Evolutionary conservation across 352 stramenopile species (phyloP), one percentile per base, ranked within the genome.

Genomic region (Pythium inflatum): DNA sequence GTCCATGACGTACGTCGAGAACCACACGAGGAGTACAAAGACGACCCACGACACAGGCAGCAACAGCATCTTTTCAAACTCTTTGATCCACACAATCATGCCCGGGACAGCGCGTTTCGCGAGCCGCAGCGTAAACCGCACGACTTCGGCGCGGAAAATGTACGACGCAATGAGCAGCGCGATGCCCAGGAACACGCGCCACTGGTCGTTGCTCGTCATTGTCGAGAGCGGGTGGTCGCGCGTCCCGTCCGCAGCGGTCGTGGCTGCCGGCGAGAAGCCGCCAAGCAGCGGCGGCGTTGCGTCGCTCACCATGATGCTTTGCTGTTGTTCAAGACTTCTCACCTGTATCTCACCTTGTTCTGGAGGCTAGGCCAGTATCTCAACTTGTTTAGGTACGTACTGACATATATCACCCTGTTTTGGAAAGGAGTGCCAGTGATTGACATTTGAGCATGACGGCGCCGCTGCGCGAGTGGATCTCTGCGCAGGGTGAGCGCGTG

Each of bases 21-120:
- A 80, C 84, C 87, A 93, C 22, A 82, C 62, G 18, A 93, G 69
- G 28, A 95, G 71, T 31, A 95, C 76, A 67, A 94, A 94, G 18
- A 95, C 82, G 36, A 93, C 82, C 84, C 86, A 95, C 0, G 88
- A 91, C 1, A 95, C 73, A 45, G 88, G 88, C 33, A 77, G 74
- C 58, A 92, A 51, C 25, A 95, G 72, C 66, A 80, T 89, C 61
- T 94, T 93, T 66, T 95, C 88, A 63, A 95, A 94, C 76, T 95
- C 83, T 38, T 88, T 84, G 51, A 95, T 78, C 82, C 82, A 93
- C n/a, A 84, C 78, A 53, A 87, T 78, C 30, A 86, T 71, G 41
- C 75, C 74, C 2, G 86, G 84, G 22, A 90, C 33, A 24, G 83
- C 78, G 20, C 88, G 86, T n/a, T 84, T 78, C 65, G 72, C 74